Base-by-base conservation (phyloP, 2,329 filamentous ascomycete genomes). In the Diaporthe vaccinii region DNA sequence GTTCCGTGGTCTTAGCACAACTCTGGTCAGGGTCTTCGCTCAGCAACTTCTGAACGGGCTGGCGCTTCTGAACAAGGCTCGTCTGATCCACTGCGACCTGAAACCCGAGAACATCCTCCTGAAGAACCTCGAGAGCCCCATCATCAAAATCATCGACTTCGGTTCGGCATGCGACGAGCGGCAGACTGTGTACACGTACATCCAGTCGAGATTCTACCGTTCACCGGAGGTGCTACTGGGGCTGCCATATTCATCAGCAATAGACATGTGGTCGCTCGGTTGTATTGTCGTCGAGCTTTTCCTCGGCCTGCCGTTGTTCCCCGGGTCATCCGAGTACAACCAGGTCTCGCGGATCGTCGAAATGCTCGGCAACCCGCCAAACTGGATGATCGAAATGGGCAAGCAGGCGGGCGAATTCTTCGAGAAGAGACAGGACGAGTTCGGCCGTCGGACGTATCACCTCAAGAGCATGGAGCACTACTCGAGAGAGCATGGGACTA, bases 71-170 rank as follows among this genome's bases (percentile, higher is more conserved):
- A 98, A 98, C 86, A 99, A 98, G 86, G 97, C 97, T 44, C 94
- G 97, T 77, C 86, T 99, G 80, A 99, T 99, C 80, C 97, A 99
- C 84, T 99, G 97, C 84, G 97, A 99, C 88, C 84, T 99, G 83
- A 99, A 99, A 83, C 97, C 97, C 0, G 97, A 99, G 84, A 99
- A 99, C 80, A 99, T 99, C 75, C 86, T 99, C 58, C 88, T 99
- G 72, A 99, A 99, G 85, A 99, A 99, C 82, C 91, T 99, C 57
- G 97, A 99, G 84, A 98, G 96, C 81, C 97, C 97, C 4, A 98
- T 99, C 79, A 99, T 99, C 89, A 99, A 99, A 85, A 98, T 99
- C 81, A 99, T 99, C 83, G 97, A 99, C 88, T 99, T 99, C 82
- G 97, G 97, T 58, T 99, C 97, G 51, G 97, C 97, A 20, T 99